Base-by-base conservation (phyloP, 2,329 filamentous ascomycete species). In the Ophiostoma triangulosporum region DNA sequence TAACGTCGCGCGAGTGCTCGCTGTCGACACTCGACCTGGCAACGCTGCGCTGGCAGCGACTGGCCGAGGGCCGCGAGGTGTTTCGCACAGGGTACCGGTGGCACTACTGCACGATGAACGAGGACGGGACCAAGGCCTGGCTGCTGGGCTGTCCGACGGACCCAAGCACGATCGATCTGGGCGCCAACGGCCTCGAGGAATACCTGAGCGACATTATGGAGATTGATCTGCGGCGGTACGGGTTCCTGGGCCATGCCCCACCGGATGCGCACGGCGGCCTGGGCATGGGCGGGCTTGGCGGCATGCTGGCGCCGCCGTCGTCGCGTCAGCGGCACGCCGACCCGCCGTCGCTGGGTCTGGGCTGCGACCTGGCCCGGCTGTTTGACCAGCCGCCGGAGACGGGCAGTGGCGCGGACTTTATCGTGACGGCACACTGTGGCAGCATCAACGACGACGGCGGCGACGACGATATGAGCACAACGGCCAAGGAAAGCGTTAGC, bases 21-120 rank as follows among this genome's bases (percentile, higher is more conserved):
- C 69, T 98, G 22, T 95, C 89, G 0, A 87, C 89, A 3, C 72
- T 98, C 26, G 93, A 98, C 61, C 73, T 98, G 11, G 84, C 86
- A 55, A 84, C 86, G 0, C 70, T 97, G 50, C 83, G 90, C 48
- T 98, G 93, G 93, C 89, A 95, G 67, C 94, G 90, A 64, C 75
- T 98, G 17, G 93, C 91, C 1, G 91, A 96, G 63, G 93, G 93
- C 3, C 85, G 88, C 50, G 93, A 98, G 64, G 84, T 98, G 32
- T 98, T 96, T 69, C 86, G 86, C 60, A 74, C 82, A 0, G 88
- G 86, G n/a, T 97, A 93, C 66, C 81, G 91, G 56, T 98, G 93
- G 93, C 91, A 97, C 66, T 98, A 98, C 65, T 97, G 93, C 66
- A 95, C 89, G 3, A 86, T 96, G 69, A 94, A 96, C 64, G 84